Evolutionary conservation across 441 rosid genomes (phyloP).

Genomic region (Gossypium schwendimanii): DNA sequence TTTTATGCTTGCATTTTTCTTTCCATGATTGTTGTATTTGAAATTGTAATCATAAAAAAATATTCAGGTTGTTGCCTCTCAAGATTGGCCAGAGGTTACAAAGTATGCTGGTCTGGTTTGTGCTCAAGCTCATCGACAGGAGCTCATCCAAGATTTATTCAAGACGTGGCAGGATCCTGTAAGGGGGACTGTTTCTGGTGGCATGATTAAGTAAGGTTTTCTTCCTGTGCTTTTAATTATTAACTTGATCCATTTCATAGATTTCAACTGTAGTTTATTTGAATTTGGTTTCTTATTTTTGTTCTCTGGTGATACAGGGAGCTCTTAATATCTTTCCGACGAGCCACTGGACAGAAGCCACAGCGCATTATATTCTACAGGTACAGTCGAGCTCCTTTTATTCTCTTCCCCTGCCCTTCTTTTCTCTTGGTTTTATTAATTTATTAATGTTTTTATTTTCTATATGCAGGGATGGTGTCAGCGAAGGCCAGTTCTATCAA

Average conservation of each 20-base stretch:
- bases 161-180: slow-evolving; percentile 87
- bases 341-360: slow-evolving; percentile 89
- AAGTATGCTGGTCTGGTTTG: slow-evolving; percentile 90
- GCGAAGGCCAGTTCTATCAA: slow-evolving; percentile 91
- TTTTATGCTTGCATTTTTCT: background rate
- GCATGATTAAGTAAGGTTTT: slow-evolving; percentile 77
- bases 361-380: slow-evolving; percentile 85
- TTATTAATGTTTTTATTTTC: background rate
- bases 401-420: background rate
- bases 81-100: slow-evolving; percentile 94
- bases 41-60: background rate
- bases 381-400: slow-evolving; percentile 15
- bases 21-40: background rate
- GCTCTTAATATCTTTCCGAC: slow-evolving; percentile 73
- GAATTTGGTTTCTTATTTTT: background rate
- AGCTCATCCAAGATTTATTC: slow-evolving; percentile 82
- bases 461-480: slow-evolving; percentile 74
- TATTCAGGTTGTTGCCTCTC: slow-evolving; percentile 86
- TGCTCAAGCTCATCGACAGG: slow-evolving; percentile 95
- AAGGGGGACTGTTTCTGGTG: slow-evolving; percentile 73
- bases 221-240: background rate
- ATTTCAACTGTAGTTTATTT: background rate
- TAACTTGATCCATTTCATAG: background rate
- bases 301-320: slow-evolving; percentile 40
- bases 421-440: background rate